Percentiles rank a stretch among this genome's conserved stretches.
These are phyloP conservation scores for Glycyrrhiza uralensis DNA, from an alignment of 306 rosid species.

Conservation along the genomic window DNA sequence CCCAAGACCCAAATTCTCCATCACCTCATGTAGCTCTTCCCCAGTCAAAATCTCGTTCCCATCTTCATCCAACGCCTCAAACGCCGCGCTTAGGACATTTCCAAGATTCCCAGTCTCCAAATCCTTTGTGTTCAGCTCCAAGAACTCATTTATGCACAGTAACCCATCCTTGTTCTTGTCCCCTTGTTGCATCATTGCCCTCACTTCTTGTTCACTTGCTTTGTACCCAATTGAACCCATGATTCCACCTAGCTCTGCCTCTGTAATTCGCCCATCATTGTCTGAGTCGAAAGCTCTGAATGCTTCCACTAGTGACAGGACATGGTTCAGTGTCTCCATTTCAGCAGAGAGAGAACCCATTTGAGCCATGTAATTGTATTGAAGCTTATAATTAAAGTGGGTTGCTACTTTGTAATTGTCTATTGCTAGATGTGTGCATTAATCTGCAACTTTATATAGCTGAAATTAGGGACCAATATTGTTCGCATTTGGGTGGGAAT, in stretches of 20 bases:
- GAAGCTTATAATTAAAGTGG: background rate
- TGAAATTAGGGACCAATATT: background rate
- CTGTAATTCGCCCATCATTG: constrained; percentile 56
- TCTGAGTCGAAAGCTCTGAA: constrained; percentile 65
- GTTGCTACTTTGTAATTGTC: background rate
- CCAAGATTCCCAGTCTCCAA: constrained; percentile 46
- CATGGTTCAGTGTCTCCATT: constrained; percentile 54
- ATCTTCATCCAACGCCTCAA: constrained; percentile 46
- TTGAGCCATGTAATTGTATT: constrained; percentile 36
- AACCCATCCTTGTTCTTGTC: constrained; percentile 64
- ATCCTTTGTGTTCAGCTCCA: constrained; percentile 43
- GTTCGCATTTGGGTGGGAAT: background rate
- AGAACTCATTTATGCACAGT: constrained; percentile 40
- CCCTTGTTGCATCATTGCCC: constrained; percentile 61
- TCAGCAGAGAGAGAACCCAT: constrained; percentile 39
- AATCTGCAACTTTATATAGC: constrained; percentile 11
- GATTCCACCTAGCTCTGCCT: constrained; percentile 60
- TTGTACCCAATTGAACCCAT: constrained; percentile 67
- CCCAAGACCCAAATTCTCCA: constrained; percentile 37
- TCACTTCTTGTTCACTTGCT: constrained; percentile 46
- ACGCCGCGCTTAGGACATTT: constrained; percentile 34
- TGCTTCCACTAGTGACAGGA: constrained; percentile 49
- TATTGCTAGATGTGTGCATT: background rate
- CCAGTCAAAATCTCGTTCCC: constrained; percentile 49
- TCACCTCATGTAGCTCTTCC: constrained; percentile 48